Percentiles rank a stretch among this genome's conserved stretches.
These are phyloP conservation scores for Lactifluus pinguis DNA, from an alignment of 768 basidiomycete genomes.

Conservation along the genomic window DNA sequence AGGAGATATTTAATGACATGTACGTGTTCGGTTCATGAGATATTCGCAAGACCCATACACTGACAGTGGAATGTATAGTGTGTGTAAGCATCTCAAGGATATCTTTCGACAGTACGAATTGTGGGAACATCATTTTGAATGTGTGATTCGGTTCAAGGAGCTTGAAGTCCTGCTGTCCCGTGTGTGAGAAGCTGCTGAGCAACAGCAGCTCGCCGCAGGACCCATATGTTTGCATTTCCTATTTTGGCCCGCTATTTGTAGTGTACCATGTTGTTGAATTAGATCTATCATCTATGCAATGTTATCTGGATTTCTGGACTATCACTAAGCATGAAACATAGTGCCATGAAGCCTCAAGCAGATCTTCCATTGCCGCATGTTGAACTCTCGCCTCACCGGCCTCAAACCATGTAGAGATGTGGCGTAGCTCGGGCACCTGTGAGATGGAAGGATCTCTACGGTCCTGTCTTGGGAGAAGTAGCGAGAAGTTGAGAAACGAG, in stretches of 20 bases:
- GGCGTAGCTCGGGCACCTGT: neutral
- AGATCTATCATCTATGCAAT: too few species aligned
- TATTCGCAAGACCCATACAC: neutral
- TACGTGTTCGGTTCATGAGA: constrained; percentile 38
- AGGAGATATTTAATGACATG: constrained; percentile 83
- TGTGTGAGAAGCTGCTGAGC: constrained; percentile 47
- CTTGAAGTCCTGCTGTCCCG: constrained; percentile 80
- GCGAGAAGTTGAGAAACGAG: neutral
- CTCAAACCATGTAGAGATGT: too few species aligned
- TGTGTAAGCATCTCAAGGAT: constrained; percentile 74
- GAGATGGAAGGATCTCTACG: neutral
- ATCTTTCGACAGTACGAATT: constrained; percentile 83
- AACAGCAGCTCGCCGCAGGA: constrained; percentile 59
- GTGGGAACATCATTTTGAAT: constrained; percentile 87
- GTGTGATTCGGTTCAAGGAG: constrained; percentile 86
- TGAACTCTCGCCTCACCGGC: neutral
- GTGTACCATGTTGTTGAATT: too few species aligned
- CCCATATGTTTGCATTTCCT: too few species aligned
- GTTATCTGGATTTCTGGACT: too few species aligned
- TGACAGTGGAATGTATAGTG: constrained; percentile 33
- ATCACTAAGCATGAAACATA: too few species aligned
- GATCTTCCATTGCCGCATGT: neutral
- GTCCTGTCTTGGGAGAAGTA: neutral
- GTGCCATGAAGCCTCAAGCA: neutral
- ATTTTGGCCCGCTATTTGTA: too few species aligned